Evolutionary conservation across 345 rosid species (phyloP), one percentile per base, ranked within the genome.

Genomic region (Melastoma malabathricum): DNA sequence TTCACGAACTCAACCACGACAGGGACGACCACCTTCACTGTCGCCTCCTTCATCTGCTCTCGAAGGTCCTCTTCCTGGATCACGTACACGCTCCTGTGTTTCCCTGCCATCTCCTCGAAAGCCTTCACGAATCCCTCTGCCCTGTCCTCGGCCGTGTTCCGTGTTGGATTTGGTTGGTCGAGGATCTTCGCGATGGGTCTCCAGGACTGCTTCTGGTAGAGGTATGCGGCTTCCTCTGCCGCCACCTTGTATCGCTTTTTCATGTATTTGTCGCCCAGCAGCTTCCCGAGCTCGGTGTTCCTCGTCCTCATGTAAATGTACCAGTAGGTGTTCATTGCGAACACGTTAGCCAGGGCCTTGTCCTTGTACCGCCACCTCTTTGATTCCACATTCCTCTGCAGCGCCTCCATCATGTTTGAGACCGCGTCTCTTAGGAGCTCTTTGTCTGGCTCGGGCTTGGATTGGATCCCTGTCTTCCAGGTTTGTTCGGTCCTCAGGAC

Each of bases 311-410:
- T 76, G 69, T 78, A 76, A 47, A 82, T 72, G 68, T 82, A 82
- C 89, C 85, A 82, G 46, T 76, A 70, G 3, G 75, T 74, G 77
- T 76, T 78, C 83, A 78, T 78, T 43, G 78, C 58, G 25, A 76
- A 78, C 13, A 78, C 58, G 47, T 62, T 66, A 10, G 75, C 48
- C 3, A 74, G 59, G 16, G 70, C 48, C 45, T 68, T 82, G 68
- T 78, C 83, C 27, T 56, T 68, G 77, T 76, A 78, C 16, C 58
- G 59, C 6, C 59, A 47, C 45, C 71, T 60, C 66, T 82, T 79
- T 1, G 74, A 58, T 48, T 78, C 81, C n/a, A 70, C 46, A 58
- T 82, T 72, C 55, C 89, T 72, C 50, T 68, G 69, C 7, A 76
- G 75, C 45, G 83, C 85, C 70, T 82, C 83, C 77, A 74, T 50